Evolutionary conservation across 2,329 filamentous ascomycete genomes (phyloP).

Genomic region (Fusarium hainanense): DNA sequence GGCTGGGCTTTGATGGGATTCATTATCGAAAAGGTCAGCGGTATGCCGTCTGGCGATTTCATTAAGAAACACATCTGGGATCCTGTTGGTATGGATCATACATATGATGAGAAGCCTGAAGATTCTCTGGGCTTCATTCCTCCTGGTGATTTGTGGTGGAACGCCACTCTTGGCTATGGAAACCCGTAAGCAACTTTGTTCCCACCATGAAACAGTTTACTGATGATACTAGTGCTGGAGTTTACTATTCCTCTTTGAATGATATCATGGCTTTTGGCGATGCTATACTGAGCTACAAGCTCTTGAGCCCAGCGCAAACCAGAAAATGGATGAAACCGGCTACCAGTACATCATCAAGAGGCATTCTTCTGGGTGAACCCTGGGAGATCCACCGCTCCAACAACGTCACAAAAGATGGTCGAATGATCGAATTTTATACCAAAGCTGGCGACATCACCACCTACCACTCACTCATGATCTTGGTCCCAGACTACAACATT

Average conservation of each 20-base stretch:
- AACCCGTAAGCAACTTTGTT: neutral
- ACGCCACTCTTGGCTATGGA: conserved; percentile 12
- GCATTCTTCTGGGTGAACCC: neutral
- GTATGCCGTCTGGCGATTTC: conserved; percentile 8
- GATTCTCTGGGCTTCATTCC: conserved; percentile 12
- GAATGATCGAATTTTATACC: conserved; percentile 25
- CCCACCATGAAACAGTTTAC: rapidly evolving
- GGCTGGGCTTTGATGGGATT: conserved; percentile 6
- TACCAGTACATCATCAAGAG: conserved; percentile 2
- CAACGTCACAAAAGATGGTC: conserved; percentile 21
- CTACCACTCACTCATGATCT: neutral
- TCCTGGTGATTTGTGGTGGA: conserved; percentile 18
- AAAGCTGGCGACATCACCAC: conserved; percentile 15
- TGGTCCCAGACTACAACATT: conserved; percentile 20
- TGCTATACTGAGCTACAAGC: neutral
- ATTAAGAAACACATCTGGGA: conserved; percentile 19
- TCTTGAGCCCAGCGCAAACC: neutral
- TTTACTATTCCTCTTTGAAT: conserved; percentile 13
- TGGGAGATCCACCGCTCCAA: conserved; percentile 27
- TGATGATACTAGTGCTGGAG: neutral
- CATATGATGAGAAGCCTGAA: neutral
- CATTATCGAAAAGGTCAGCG: conserved; percentile 21
- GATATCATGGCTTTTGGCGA: conserved; percentile 20
- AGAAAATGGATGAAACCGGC: conserved; percentile 26
- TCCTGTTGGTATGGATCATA: conserved; percentile 7